These are phyloP conservation scores for Durotheca rogersii DNA, from an alignment of 495 filamentous ascomycete species.

Conservation along the genomic window DNA sequence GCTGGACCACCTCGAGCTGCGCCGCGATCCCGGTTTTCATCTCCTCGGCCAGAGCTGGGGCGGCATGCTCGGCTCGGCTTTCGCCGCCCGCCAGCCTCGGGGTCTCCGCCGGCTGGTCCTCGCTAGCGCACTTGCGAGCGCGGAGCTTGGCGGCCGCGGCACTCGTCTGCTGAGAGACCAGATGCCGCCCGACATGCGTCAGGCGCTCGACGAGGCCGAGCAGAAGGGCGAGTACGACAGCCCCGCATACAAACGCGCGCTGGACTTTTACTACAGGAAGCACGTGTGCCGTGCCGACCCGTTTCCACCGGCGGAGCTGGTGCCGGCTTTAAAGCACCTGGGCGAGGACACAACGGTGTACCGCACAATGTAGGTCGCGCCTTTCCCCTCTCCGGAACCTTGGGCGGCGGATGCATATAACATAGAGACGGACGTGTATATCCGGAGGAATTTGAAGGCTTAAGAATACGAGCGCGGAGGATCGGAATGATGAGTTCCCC, in stretches of 20 bases:
- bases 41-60: constrained; percentile 56
- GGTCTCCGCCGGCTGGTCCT: constrained; percentile 31
- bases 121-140: constrained; percentile 29
- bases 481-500: neutral
- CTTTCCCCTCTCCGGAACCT: neutral
- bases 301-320: constrained; percentile 36
- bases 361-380: constrained; percentile 40
- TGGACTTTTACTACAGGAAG: constrained; percentile 38
- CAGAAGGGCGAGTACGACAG: constrained; percentile 43
- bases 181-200: constrained; percentile 21
- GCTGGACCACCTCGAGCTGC: constrained; percentile 41
- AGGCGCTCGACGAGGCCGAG: constrained; percentile 26
- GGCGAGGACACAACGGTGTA: constrained; percentile 46
- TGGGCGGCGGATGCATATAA: neutral
- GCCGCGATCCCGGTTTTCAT: constrained; percentile 37
- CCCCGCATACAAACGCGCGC: constrained; percentile 44
- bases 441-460: neutral
- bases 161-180: constrained; percentile 10
- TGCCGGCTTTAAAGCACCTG: constrained; percentile 35
- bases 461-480: neutral
- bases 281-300: constrained; percentile 46
- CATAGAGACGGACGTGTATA: neutral
- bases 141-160: constrained; percentile 23
- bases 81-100: constrained; percentile 30
- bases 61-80: constrained; percentile 48